Base-by-base conservation (phyloP, 768 basidiomycete species). In the Phylloporus rhodoxanthus region DNA sequence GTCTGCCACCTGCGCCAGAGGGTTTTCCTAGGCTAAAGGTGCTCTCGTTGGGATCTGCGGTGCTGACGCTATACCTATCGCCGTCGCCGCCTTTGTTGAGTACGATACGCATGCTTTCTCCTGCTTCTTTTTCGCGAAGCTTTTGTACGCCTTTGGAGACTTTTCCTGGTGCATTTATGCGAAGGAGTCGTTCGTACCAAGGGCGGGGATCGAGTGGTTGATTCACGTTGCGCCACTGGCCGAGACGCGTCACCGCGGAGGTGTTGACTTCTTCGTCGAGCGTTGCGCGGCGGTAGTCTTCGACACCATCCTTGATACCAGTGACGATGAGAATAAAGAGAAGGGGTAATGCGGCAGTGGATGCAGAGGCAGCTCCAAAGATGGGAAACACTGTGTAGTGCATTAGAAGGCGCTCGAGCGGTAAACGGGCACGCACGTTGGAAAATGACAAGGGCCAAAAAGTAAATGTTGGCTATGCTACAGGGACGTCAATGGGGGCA, bases 201-300 rank as follows among this genome's bases (percentile, higher is more conserved):
- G 78, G 69, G 7, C 92, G 80, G 0, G 85, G 75, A 65, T 95
- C 92, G 4, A 66, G 72, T 0, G 86, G 87, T 51, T 86, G 84
- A 60, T 98, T 99, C 20, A 92, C 81, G 65, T 99, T 98, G 48
- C 75, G 76, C 91, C 91, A 96, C 37, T 87, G 80, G 6, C 82
- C 84, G 10, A 99, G 79, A 56, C 90, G 90, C 1, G 93, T 97
- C 11, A 87, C 84, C 3, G 94, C 90, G 0, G 89, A 92, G 46
- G 84, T 96, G 72, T 99, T 99, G 57, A 97, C 94, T 61, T 92
- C 84, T 53, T 96, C 87, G 65, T 99, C 95, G 34, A 94, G 75
- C 8, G 69, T 59, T 9, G 86, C 87, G 44, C 95, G 84, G n/a
- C 94, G 83, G 64, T 91, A 94, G 69, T 99, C 95, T 70, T 98